A percentile compares a stretch with the other conserved stretches of the same genome.
These are phyloP conservation scores for Chenopodium berlandieri DNA, from an alignment of 148 eudicot species.

Conservation along the genomic window DNA sequence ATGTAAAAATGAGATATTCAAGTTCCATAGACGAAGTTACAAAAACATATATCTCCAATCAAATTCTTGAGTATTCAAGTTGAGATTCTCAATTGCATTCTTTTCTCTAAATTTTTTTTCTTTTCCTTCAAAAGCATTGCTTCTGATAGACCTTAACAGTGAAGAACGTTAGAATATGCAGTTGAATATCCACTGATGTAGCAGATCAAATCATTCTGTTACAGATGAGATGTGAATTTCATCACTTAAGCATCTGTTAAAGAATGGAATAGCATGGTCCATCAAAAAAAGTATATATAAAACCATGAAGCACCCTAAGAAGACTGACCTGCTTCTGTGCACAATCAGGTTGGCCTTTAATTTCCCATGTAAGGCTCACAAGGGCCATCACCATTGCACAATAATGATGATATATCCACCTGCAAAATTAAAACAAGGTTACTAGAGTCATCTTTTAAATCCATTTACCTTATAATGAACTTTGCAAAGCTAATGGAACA, in stretches of 20 bases:
- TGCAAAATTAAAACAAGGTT: slow-evolving; percentile 24
- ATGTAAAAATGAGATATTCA: background rate
- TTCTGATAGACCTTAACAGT: slow-evolving; percentile 6
- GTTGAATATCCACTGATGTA: background rate
- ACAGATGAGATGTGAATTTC: background rate
- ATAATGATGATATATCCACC: slow-evolving; percentile 98
- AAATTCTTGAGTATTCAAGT: background rate
- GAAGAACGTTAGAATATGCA: background rate
- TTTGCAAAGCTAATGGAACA: background rate
- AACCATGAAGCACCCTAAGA: slow-evolving; percentile 1
- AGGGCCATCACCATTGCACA: slow-evolving; percentile 96
- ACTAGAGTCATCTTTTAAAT: background rate
- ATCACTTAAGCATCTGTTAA: background rate
- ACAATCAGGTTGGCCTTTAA: slow-evolving; percentile 81
- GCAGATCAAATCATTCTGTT: too few species aligned
- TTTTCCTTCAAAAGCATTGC: background rate
- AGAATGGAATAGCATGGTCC: background rate
- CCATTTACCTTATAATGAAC: slow-evolving; percentile 1
- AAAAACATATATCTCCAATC: too few species aligned
- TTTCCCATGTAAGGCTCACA: slow-evolving; percentile 97
- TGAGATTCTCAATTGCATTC: background rate
- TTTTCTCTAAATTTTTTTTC: background rate
- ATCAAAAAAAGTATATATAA: background rate
- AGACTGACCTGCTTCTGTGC: slow-evolving; percentile 74
- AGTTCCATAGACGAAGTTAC: background rate